A percentile compares a stretch with the other conserved stretches of the same genome.
These are phyloP conservation scores for Magnolia sinica DNA, from an alignment of 164 flowering plant species.

Conservation along the genomic window DNA sequence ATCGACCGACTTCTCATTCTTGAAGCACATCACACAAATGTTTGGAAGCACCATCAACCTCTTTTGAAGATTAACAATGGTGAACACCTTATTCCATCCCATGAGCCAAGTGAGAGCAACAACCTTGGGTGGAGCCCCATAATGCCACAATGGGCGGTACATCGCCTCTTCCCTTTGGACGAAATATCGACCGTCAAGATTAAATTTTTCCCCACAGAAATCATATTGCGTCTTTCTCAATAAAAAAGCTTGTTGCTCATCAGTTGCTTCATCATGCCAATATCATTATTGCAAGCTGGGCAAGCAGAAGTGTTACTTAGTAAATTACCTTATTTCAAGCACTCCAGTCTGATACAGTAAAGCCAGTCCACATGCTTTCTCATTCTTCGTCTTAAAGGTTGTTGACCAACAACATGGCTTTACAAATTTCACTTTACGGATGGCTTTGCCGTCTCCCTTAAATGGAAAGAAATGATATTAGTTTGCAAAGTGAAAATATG, in stretches of 20 bases:
- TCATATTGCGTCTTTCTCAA: not conserved
- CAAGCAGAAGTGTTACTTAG: not conserved
- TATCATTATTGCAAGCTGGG: not conserved
- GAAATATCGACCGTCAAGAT: not conserved
- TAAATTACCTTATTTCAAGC: constrained; percentile 54
- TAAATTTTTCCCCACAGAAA: not conserved
- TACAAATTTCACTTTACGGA: constrained; percentile 60
- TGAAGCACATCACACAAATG: too few relatives aligned
- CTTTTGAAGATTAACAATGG: too few relatives aligned
- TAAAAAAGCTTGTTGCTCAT: not conserved
- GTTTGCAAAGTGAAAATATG: constrained; percentile 5
- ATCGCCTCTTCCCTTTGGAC: too few relatives aligned
- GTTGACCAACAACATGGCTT: constrained; percentile 79
- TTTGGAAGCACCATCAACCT: too few relatives aligned
- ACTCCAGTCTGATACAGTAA: constrained; percentile 70
- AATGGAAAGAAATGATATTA: constrained; percentile 6
- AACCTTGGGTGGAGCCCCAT: too few relatives aligned
- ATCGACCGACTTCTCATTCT: too few relatives aligned
- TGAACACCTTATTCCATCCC: too few relatives aligned
- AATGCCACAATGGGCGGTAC: too few relatives aligned
- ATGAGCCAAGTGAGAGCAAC: too few relatives aligned
- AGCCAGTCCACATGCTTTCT: constrained; percentile 41
- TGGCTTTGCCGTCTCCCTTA: constrained; percentile 59
- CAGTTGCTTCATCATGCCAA: constrained; percentile 1
- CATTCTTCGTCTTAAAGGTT: constrained; percentile 46